Conservation (phyloP, 257 asterid species). For the Jacaranda copaia region DNA sequence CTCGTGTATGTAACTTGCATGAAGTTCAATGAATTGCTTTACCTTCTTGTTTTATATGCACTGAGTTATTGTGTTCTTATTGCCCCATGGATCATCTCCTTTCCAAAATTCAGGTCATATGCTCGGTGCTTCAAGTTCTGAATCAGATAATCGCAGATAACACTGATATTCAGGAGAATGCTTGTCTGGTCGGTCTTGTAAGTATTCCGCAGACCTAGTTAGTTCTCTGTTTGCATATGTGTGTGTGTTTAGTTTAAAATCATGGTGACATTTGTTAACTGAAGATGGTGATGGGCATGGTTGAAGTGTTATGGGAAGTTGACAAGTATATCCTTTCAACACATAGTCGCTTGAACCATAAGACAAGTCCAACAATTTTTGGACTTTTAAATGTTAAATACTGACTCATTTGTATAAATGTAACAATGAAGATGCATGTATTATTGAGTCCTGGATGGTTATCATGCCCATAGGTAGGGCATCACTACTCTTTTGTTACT, state of each 20-base stretch:
- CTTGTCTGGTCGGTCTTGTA: slow-evolving; percentile 97
- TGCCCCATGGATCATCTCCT: slow-evolving; percentile 26
- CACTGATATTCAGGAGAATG: slow-evolving; percentile 93
- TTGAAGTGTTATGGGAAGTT: slow-evolving; percentile 5
- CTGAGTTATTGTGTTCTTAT: slow-evolving; percentile 7
- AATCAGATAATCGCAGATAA: slow-evolving; percentile 91
- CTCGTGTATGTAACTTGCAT: slow-evolving; percentile 67
- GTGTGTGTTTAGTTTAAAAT: slow-evolving; percentile 2
- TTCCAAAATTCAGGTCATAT: slow-evolving; percentile 62
- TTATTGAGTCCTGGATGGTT: background rate
- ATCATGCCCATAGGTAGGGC: background rate
- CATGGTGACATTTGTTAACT: slow-evolving; percentile 20
- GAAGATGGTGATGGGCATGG: slow-evolving; percentile 5
- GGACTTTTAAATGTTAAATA: slow-evolving; percentile 4
- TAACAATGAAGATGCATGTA: background rate
- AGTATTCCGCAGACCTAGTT: slow-evolving; percentile 48
- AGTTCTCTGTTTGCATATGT: background rate
- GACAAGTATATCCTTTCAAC: slow-evolving; percentile 5
- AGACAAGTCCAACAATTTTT: background rate
- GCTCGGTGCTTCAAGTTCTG: slow-evolving; percentile 92
- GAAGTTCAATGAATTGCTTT: slow-evolving; percentile 34
- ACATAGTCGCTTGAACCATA: slow-evolving; percentile 5
- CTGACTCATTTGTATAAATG: background rate
- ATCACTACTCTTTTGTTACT: slow-evolving; percentile 1
- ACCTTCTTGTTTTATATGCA: slow-evolving; percentile 31